These are phyloP conservation scores for Boechera divaricarpa DNA, from an alignment of 345 rosid species.

Conservation along the genomic window DNA sequence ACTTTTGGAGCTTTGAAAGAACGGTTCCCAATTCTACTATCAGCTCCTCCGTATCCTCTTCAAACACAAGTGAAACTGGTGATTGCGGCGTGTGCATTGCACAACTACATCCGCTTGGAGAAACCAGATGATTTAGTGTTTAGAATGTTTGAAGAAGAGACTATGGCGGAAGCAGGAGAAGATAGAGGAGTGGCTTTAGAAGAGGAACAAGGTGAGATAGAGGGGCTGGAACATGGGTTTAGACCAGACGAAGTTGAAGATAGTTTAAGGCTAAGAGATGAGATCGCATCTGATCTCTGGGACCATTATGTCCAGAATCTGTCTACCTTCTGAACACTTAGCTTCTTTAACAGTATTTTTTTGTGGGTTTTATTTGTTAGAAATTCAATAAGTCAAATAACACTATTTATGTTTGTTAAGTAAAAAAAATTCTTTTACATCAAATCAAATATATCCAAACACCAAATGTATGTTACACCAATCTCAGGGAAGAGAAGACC, in stretches of 20 bases:
- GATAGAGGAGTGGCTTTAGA: conserved; percentile 10
- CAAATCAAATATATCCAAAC: conserved; percentile 44
- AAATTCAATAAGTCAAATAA: neutral
- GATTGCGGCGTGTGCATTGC: conserved; percentile 80
- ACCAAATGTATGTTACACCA: conserved; percentile 14
- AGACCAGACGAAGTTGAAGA: conserved; percentile 50
- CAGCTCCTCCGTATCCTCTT: conserved; percentile 92
- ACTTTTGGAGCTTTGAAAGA: conserved; percentile 74
- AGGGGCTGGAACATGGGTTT: conserved; percentile 27
- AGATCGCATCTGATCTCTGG: conserved; percentile 72
- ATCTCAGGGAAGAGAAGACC: conserved; percentile 1
- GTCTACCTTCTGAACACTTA: conserved; percentile 36
- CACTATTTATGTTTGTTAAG: conserved; percentile 34
- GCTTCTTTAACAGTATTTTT: neutral
- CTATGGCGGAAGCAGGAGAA: conserved; percentile 15
- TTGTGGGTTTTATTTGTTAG: neutral
- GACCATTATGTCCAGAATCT: conserved; percentile 60
- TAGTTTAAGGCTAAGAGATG: conserved; percentile 66
- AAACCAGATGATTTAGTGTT: conserved; percentile 77
- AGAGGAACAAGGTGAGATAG: conserved; percentile 17
- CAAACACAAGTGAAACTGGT: conserved; percentile 89
- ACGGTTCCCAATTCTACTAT: conserved; percentile 78
- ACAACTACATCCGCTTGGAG: conserved; percentile 76
- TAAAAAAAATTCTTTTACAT: conserved; percentile 22
- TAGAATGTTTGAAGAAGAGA: conserved; percentile 56